Conservation (phyloP, 176 grass and related monocot species). For the Paspalum notatum region DNA sequence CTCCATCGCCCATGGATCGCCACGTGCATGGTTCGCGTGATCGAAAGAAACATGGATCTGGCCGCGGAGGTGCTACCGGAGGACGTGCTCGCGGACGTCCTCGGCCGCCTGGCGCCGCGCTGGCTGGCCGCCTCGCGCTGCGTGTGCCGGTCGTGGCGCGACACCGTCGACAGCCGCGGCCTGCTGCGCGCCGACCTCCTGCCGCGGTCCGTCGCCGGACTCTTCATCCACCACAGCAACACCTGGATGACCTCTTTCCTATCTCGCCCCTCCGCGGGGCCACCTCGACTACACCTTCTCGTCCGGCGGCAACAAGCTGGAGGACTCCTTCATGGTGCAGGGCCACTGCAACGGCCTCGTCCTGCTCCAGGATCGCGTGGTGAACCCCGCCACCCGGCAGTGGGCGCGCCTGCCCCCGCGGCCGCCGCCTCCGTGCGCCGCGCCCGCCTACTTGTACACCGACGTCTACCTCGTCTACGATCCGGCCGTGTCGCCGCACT, state of each 20-base stretch:
- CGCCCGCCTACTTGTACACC: background rate
- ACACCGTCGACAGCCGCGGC: background rate
- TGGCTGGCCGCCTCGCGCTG: background rate
- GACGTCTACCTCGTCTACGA: background rate
- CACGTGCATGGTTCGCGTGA: too few relatives aligned
- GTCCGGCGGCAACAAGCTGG: rapidly evolving
- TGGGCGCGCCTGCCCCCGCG: background rate
- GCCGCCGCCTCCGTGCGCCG: background rate
- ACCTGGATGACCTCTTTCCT: background rate
- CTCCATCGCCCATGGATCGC: too few relatives aligned
- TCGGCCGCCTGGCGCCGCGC: background rate
- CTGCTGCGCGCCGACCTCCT: background rate
- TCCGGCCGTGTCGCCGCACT: background rate
- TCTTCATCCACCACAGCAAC: background rate
- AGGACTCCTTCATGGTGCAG: background rate
- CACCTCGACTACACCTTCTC: background rate
- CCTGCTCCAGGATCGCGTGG: background rate
- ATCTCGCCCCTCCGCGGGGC: background rate
- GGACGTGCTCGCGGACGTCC: background rate
- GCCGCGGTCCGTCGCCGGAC: background rate
- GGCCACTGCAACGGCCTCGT: background rate
- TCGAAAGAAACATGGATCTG: background rate
- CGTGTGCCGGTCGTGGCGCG: background rate
- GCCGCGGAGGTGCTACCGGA: background rate
- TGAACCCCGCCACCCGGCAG: background rate